These are phyloP conservation scores for Mycena leptocephala DNA, from an alignment of 768 basidiomycete species.

Conservation along the genomic window DNA sequence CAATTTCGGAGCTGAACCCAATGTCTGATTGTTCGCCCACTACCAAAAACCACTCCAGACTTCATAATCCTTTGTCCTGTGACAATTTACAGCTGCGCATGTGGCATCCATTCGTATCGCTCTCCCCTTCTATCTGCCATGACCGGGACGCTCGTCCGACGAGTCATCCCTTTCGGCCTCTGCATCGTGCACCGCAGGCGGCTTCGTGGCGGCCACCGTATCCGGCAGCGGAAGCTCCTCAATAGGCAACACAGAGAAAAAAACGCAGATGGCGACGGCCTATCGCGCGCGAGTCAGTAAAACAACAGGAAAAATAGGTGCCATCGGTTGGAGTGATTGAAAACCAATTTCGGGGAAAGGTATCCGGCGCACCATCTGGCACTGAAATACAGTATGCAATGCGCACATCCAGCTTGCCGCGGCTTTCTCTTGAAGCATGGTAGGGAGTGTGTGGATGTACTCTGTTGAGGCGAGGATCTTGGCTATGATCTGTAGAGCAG, in stretches of 20 bases:
- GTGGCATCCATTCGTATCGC: too few species aligned
- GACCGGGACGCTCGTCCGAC: too few species aligned
- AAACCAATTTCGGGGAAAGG: background rate
- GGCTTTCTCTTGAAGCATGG: slow-evolving; percentile 59
- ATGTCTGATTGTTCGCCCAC: too few species aligned
- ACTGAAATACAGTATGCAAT: slow-evolving; percentile 69
- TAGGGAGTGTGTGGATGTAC: slow-evolving; percentile 63
- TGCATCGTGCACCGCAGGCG: background rate
- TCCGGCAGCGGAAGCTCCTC: background rate
- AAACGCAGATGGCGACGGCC: background rate
- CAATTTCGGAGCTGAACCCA: too few species aligned
- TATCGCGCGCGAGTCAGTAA: background rate
- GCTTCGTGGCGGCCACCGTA: background rate
- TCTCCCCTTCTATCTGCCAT: too few species aligned
- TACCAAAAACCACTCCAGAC: too few species aligned
- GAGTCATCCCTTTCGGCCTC: background rate
- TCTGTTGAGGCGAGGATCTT: slow-evolving; percentile 63
- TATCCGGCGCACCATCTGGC: slow-evolving; percentile 57
- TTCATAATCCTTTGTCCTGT: too few species aligned
- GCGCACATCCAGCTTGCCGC: slow-evolving; percentile 68
- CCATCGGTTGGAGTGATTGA: background rate
- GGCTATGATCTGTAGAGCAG: slow-evolving; percentile 59
- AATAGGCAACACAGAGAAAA: background rate
- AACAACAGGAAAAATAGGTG: background rate
- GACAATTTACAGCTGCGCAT: too few species aligned